These are phyloP conservation scores for Warburgia ugandensis DNA, from an alignment of 164 flowering plant species.

Conservation along the genomic window DNA sequence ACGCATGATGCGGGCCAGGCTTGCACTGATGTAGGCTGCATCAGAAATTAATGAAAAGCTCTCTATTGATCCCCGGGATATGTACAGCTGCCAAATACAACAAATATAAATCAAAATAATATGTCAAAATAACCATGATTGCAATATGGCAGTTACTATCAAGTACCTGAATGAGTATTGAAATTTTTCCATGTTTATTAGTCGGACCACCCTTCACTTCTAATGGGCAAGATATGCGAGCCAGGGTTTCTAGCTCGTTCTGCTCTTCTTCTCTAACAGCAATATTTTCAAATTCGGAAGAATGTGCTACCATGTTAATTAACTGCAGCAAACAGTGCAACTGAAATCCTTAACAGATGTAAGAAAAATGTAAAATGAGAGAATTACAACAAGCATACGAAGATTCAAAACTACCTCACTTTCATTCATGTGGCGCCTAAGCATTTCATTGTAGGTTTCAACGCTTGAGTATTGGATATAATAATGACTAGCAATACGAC, in stretches of 20 bases:
- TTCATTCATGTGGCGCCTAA: slow-evolving; percentile 91
- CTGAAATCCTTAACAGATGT: neutral
- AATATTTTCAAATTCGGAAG: slow-evolving; percentile 98
- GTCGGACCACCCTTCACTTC: slow-evolving; percentile 96
- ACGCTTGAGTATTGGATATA: slow-evolving; percentile 97
- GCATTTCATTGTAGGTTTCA: slow-evolving; percentile 95
- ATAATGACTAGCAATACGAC: slow-evolving; percentile 98
- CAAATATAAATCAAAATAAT: neutral
- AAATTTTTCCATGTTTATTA: slow-evolving; percentile 90
- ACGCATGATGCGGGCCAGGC: slow-evolving; percentile 96
- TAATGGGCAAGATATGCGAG: slow-evolving; percentile 67
- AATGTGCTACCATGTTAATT: slow-evolving; percentile 94
- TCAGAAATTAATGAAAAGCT: slow-evolving; percentile 87
- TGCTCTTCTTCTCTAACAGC: slow-evolving; percentile 96
- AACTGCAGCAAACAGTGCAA: slow-evolving; percentile 35
- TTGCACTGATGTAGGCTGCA: slow-evolving; percentile 97
- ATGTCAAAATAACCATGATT: no score
- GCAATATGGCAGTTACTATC: no score
- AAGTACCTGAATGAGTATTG: slow-evolving; percentile 92
- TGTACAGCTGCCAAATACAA: slow-evolving; percentile 66
- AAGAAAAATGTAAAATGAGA: neutral
- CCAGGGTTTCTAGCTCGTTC: slow-evolving; percentile 72
- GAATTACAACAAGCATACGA: slow-evolving; percentile 1
- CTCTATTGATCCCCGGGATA: slow-evolving; percentile 84
- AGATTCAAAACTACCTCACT: slow-evolving; percentile 62